Evolutionary conservation across 208 protist genomes (phyloP).

Genomic region (Endotrypanum monterogeii): DNA sequence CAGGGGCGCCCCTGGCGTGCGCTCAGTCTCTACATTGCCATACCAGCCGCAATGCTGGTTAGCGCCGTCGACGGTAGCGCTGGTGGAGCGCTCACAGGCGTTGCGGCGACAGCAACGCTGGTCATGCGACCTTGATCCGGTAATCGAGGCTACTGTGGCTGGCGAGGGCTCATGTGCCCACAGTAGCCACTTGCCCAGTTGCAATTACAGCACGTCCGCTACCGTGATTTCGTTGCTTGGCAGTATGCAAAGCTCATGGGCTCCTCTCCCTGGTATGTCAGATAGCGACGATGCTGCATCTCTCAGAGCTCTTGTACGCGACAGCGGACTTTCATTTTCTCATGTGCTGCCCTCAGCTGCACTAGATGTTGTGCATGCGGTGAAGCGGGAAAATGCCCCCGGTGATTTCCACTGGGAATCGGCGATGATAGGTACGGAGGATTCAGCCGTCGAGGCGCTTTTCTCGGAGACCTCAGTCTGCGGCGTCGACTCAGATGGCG

Average conservation of each 20-base stretch:
- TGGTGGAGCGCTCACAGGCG: slow-evolving; percentile 52
- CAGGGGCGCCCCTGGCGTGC: background rate
- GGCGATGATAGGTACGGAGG: background rate
- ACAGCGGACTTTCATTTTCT: slow-evolving; percentile 20
- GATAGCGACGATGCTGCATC: slow-evolving; percentile 35
- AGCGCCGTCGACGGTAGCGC: slow-evolving; percentile 39
- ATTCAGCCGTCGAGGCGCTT: slow-evolving; percentile 3
- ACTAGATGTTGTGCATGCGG: background rate
- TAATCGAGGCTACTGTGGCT: slow-evolving; percentile 58
- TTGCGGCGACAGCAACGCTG: slow-evolving; percentile 59
- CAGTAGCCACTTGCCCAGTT: background rate
- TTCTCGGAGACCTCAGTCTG: background rate
- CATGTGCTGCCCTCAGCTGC: background rate
- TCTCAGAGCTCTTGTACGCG: slow-evolving; percentile 27
- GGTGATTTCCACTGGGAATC: slow-evolving; percentile 1
- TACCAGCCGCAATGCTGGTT: slow-evolving; percentile 58
- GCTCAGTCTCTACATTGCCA: slow-evolving; percentile 14
- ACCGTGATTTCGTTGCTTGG: background rate
- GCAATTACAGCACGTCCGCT: background rate
- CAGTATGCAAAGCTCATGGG: slow-evolving; percentile 13
- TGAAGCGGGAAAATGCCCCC: background rate
- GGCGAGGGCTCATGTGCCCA: background rate
- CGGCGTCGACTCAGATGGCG: background rate
- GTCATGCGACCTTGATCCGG: slow-evolving; percentile 68
- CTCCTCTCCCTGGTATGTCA: background rate